These are phyloP conservation scores for Citrus unshiu DNA, from an alignment of 345 rosid species.

Conservation along the genomic window DNA sequence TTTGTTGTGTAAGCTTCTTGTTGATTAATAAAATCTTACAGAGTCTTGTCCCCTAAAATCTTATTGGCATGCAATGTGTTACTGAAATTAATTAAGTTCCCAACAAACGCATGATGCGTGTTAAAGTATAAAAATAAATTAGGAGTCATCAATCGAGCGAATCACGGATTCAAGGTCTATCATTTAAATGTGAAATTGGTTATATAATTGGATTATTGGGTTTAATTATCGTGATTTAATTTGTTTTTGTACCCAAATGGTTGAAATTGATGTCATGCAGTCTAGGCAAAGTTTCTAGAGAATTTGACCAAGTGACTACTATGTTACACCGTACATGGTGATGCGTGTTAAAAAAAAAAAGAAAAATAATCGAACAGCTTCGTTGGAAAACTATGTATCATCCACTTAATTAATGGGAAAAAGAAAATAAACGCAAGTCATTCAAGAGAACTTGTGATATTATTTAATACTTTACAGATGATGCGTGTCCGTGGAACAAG, in stretches of 20 bases:
- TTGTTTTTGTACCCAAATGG: too few relatives aligned
- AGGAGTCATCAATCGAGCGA: background rate
- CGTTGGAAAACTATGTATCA: background rate
- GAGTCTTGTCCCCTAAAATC: background rate
- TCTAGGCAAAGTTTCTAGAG: background rate
- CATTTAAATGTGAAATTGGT: background rate
- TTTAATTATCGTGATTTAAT: background rate
- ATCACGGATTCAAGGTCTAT: background rate
- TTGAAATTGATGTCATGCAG: background rate
- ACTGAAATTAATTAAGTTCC: background rate
- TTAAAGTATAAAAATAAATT: background rate
- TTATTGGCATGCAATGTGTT: background rate
- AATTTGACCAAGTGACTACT: background rate
- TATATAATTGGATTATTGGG: background rate
- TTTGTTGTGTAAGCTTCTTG: background rate
- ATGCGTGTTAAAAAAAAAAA: background rate
- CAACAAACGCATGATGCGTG: background rate
- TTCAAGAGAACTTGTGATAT: background rate
- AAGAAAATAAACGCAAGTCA: background rate
- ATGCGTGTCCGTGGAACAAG: background rate
- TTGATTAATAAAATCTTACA: background rate
- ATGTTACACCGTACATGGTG: background rate
- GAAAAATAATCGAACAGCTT: background rate
- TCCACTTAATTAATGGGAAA: too few relatives aligned
- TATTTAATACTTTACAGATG: background rate